A percentile compares a stretch with the other conserved stretches of the same genome.
Evolutionary conservation across 768 basidiomycete genomes (phyloP).

Genomic region (Lactarius deliciosus): DNA sequence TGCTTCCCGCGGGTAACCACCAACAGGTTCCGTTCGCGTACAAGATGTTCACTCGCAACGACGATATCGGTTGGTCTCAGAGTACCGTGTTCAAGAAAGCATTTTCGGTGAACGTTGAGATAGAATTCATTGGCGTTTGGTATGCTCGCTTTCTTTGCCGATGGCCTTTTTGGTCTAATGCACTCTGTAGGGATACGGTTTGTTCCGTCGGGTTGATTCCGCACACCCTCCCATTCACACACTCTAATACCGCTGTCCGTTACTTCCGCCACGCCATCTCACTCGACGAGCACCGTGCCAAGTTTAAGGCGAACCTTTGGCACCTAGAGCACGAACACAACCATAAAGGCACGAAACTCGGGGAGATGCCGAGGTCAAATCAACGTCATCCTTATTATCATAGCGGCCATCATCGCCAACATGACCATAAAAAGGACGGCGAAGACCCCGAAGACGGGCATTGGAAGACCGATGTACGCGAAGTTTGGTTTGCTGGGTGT

Average conservation of each 20-base stretch:
- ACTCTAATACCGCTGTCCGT: slow-evolving; percentile 56
- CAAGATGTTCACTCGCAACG: slow-evolving; percentile 65
- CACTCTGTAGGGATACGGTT: slow-evolving; percentile 62
- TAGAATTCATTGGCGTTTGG: slow-evolving; percentile 78
- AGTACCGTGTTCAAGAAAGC: slow-evolving; percentile 70
- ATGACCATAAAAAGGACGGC: slow-evolving; percentile 37
- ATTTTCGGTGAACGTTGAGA: slow-evolving; percentile 71
- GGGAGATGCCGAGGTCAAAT: slow-evolving; percentile 46
- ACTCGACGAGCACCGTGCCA: slow-evolving; percentile 65
- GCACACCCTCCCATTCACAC: slow-evolving; percentile 62
- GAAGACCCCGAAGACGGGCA: slow-evolving; percentile 38
- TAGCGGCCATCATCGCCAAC: slow-evolving; percentile 21
- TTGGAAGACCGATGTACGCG: slow-evolving; percentile 57
- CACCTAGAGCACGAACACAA: slow-evolving; percentile 38
- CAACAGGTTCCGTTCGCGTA: slow-evolving; percentile 80
- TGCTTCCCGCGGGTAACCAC: slow-evolving; percentile 67
- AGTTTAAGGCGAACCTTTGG: slow-evolving; percentile 44
- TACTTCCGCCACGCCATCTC: slow-evolving; percentile 71
- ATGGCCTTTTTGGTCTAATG: slow-evolving; percentile 6
- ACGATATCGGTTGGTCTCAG: slow-evolving; percentile 59
- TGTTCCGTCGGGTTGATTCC: slow-evolving; percentile 66
- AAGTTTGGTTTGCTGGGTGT: slow-evolving; percentile 81
- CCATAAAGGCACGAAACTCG: slow-evolving; percentile 46
- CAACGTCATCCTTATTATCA: slow-evolving; percentile 32
- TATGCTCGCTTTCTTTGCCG: slow-evolving; percentile 31